Evolutionary conservation across 768 basidiomycete genomes (phyloP).

Genomic region (Kwoniella dendrophila): DNA sequence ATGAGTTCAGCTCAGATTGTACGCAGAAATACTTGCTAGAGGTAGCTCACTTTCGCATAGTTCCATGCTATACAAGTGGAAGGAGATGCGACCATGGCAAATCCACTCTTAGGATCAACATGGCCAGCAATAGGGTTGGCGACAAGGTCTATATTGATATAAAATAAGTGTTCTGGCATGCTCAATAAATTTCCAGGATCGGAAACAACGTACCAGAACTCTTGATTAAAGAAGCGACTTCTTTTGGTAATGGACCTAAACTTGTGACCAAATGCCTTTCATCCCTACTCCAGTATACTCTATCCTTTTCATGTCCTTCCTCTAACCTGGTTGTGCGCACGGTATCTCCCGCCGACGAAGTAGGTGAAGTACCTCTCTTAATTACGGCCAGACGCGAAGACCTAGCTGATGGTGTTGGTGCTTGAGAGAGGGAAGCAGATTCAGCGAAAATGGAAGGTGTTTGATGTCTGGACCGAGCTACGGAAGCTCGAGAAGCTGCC

Average conservation of each 20-base stretch:
- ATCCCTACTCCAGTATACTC: conserved; percentile 37
- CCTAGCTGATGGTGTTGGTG: conserved; percentile 35
- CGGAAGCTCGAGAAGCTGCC: conserved; percentile 16
- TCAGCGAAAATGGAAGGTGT: conserved; percentile 41
- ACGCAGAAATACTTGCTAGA: not conserved
- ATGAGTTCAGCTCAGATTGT: not conserved
- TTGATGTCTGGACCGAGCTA: conserved; percentile 19
- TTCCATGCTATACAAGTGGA: conserved; percentile 54
- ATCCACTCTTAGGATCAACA: conserved; percentile 49
- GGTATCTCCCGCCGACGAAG: conserved; percentile 45
- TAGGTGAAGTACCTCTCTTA: conserved; percentile 28
- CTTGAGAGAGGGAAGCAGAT: conserved; percentile 18
- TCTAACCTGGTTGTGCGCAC: conserved; percentile 25
- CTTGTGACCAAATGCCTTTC: conserved; percentile 31
- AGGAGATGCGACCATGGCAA: conserved; percentile 45
- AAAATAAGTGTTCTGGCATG: not conserved
- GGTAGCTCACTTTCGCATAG: conserved; percentile 43
- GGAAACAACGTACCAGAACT: conserved; percentile 33
- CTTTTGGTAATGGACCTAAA: conserved; percentile 38
- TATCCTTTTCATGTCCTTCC: conserved; percentile 21
- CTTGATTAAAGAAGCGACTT: conserved; percentile 39
- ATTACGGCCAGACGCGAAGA: conserved; percentile 15
- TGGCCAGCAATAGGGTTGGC: conserved; percentile 30
- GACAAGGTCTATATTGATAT: conserved; percentile 25
- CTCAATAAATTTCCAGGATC: not conserved